Conservation (phyloP, 805 yeast species). For the Wickerhamiella dianesei region DNA sequence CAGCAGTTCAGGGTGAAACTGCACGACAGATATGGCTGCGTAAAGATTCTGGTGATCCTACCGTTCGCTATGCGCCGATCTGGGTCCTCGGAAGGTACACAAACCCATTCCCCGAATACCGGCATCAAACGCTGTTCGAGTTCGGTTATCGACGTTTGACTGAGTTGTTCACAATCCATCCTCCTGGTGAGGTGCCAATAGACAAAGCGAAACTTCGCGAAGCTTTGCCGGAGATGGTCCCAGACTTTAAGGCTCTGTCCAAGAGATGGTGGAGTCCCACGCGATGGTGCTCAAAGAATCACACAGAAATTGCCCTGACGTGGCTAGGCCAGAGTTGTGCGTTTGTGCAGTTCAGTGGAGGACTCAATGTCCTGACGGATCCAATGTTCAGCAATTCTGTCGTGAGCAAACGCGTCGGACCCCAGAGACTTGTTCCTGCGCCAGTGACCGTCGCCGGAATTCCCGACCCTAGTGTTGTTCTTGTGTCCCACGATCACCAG, state of each 20-base stretch:
- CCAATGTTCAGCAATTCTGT: constrained; percentile 63
- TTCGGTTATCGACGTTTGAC: constrained; percentile 58
- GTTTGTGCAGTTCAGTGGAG: constrained; percentile 47
- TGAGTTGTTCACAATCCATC: constrained; percentile 50
- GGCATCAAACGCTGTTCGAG: constrained; percentile 82
- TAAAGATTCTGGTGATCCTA: constrained; percentile 11
- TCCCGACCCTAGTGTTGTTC: constrained; percentile 53
- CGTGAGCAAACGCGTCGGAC: constrained; percentile 55
- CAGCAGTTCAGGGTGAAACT: constrained; percentile 11
- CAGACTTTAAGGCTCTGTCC: constrained; percentile 29
- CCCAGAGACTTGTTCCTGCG: constrained; percentile 66
- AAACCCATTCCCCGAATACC: constrained; percentile 81
- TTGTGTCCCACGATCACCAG: constrained; percentile 91
- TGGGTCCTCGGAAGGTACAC: constrained; percentile 52
- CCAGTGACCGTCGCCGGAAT: constrained; percentile 55
- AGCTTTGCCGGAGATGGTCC: constrained; percentile 45
- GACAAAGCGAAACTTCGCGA: constrained; percentile 36
- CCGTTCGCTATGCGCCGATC: constrained; percentile 17
- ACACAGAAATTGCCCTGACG: constrained; percentile 44
- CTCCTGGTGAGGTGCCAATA: constrained; percentile 47
- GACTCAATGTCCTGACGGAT: constrained; percentile 68
- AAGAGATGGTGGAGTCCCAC: constrained; percentile 3
- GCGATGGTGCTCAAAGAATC: constrained; percentile 18
- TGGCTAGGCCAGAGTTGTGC: constrained; percentile 95
- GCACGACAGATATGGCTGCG: constrained; percentile 12